These are phyloP conservation scores for Spongiforma sp. DNA, from an alignment of 1,284 basidiomycete species.

Conservation along the genomic window DNA sequence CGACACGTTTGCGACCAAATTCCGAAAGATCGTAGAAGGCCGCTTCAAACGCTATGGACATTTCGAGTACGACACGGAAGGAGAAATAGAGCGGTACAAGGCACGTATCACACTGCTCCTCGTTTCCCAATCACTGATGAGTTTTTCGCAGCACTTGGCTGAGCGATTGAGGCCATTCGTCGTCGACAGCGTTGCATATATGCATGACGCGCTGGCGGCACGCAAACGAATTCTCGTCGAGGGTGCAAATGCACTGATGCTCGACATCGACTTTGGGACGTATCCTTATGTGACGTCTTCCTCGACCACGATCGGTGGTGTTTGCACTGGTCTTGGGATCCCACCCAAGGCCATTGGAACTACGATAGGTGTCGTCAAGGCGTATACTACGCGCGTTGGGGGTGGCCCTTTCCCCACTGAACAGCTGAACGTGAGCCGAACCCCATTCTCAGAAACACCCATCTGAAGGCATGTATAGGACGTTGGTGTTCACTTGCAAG, in stretches of 20 bases:
- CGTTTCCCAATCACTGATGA: background rate
- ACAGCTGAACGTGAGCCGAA: conserved; percentile 77
- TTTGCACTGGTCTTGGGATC: conserved; percentile 95
- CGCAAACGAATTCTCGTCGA: conserved; percentile 92
- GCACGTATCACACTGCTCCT: conserved; percentile 43
- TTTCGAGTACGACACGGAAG: conserved; percentile 99
- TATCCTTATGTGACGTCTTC: conserved; percentile 98
- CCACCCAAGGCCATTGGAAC: conserved; percentile 88
- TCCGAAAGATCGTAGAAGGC: conserved; percentile 95
- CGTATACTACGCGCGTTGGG: conserved; percentile 97
- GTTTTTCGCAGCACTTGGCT: conserved; percentile 69
- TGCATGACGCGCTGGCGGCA: conserved; percentile 79
- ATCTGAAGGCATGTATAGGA: conserved; percentile 51
- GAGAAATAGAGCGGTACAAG: conserved; percentile 93
- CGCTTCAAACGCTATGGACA: conserved; percentile 98
- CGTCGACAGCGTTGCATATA: conserved; percentile 84
- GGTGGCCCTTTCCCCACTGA: conserved; percentile 98
- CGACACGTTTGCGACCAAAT: conserved; percentile 88
- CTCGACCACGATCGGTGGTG: conserved; percentile 91
- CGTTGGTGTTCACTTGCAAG: conserved; percentile 88
- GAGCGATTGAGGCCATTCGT: conserved; percentile 89
- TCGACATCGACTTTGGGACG: conserved; percentile 97
- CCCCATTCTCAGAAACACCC: background rate
- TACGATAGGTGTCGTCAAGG: conserved; percentile 94
- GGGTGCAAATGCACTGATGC: conserved; percentile 98